These are phyloP conservation scores for Cordyceps farinosa DNA, from an alignment of 2,329 filamentous ascomycete genomes.

Conservation along the genomic window DNA sequence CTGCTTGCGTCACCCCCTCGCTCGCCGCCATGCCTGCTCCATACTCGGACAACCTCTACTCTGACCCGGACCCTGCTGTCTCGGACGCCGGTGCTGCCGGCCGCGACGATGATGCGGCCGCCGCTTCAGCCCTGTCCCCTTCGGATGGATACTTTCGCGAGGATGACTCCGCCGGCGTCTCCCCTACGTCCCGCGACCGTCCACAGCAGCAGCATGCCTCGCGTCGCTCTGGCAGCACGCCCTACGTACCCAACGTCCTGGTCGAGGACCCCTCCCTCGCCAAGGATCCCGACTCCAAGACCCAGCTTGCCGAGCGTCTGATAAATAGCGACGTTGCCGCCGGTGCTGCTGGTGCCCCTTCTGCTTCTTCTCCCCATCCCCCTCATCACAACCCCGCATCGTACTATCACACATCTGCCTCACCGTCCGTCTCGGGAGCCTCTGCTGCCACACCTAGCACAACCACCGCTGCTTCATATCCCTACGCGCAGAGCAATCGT, in stretches of 20 bases:
- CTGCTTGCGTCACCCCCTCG: constrained; percentile 9
- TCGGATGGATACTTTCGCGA: constrained; percentile 51
- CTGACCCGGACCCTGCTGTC: constrained; percentile 24
- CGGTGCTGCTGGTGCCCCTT: constrained; percentile 8
- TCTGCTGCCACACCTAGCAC: constrained; percentile 15
- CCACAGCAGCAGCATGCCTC: constrained; percentile 22
- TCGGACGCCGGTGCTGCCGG: constrained; percentile 13
- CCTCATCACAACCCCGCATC: constrained; percentile 15
- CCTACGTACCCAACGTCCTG: constrained; percentile 45
- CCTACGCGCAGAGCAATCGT: constrained; percentile 17
- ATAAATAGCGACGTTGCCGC: constrained; percentile 27
- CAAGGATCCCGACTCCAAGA: constrained; percentile 37
- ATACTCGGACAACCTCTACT: constrained; percentile 33
- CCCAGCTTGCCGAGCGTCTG: constrained; percentile 39
- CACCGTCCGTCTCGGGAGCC: constrained; percentile 12
- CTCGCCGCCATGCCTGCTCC: constrained; percentile 15
- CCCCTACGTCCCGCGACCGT: constrained; percentile 22
- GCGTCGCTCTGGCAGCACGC: constrained; percentile 34
- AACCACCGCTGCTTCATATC: constrained; percentile 13
- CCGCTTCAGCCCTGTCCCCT: constrained; percentile 39
- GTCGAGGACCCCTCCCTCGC: constrained; percentile 47
- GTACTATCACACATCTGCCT: constrained; percentile 1
- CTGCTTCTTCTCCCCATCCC: constrained; percentile 19
- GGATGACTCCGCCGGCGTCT: constrained; percentile 26
- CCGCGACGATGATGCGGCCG: constrained; percentile 16